Percentiles rank a stretch among this genome's conserved stretches.
Evolutionary conservation across 257 asterid species (phyloP).

Genomic region (Salvia hispanica): DNA sequence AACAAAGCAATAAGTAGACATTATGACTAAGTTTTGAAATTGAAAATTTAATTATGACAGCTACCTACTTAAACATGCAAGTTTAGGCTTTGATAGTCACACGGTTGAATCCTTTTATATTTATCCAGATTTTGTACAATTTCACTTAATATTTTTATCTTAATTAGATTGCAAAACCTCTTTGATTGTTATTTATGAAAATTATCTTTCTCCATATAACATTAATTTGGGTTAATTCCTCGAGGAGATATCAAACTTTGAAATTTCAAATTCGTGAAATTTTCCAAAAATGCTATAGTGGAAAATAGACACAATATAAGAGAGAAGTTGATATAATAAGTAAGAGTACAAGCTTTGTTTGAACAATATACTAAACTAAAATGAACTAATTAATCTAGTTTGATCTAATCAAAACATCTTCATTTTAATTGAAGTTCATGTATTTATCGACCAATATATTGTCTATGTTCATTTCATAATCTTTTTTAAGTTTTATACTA

Average conservation of each 20-base stretch:
- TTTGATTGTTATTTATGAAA: background rate
- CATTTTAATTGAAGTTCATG: no score
- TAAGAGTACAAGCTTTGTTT: no score
- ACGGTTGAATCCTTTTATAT: slow-evolving; percentile 19
- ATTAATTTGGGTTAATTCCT: background rate
- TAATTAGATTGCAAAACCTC: background rate
- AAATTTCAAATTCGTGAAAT: background rate
- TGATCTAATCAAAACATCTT: no score
- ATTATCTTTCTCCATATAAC: background rate
- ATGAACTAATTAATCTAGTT: no score
- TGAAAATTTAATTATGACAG: slow-evolving; percentile 25
- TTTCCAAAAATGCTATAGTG: background rate
- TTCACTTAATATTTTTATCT: background rate
- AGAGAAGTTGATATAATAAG: no score
- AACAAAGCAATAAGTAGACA: slow-evolving; percentile 35
- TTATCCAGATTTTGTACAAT: slow-evolving; percentile 10
- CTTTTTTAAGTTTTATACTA: no score
- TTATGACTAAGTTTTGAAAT: slow-evolving; percentile 35
- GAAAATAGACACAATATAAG: no score
- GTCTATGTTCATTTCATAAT: no score
- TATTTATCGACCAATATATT: no score
- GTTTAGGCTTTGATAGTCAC: slow-evolving; percentile 31
- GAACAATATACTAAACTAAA: no score
- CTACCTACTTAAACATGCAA: slow-evolving; percentile 33
- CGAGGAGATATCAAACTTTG: background rate